Percentiles rank a stretch among this genome's conserved stretches.
phyloP scores from a whole-genome alignment of 495 filamentous ascomycete species.

The Xylaria flabelliformis region DNA sequence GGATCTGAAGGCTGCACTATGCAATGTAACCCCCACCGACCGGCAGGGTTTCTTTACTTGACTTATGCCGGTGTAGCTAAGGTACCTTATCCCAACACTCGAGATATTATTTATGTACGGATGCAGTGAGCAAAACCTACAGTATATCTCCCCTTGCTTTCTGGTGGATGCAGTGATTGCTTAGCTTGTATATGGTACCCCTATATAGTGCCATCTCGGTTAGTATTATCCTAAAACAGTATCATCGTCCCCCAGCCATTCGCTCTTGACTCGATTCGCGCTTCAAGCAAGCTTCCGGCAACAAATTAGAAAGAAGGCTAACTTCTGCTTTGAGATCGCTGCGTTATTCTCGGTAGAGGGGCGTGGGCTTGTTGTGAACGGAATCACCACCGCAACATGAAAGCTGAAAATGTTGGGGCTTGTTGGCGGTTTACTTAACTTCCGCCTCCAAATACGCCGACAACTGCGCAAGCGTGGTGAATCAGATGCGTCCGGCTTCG shows the following conservation, averaged over 20 bases:
- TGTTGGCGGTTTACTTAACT: background rate
- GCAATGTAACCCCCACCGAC: constrained; percentile 9
- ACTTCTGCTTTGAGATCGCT: background rate
- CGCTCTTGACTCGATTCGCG: background rate
- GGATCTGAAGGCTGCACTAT: constrained; percentile 1
- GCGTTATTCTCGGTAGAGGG: background rate
- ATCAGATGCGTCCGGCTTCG: background rate
- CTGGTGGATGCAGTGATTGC: background rate
- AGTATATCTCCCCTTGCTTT: background rate
- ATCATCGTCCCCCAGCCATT: background rate
- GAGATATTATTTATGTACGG: background rate
- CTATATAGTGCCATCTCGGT: background rate
- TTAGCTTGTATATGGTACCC: constrained; percentile 5
- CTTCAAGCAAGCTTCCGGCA: background rate
- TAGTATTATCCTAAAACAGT: background rate
- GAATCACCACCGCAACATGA: background rate
- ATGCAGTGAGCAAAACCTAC: background rate
- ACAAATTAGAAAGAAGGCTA: background rate
- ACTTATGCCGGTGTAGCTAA: background rate
- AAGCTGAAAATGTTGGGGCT: background rate
- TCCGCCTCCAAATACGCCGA: constrained; percentile 3
- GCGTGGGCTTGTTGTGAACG: background rate
- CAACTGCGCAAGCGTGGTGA: background rate
- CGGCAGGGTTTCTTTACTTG: background rate
- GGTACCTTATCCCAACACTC: constrained; percentile 3